These are phyloP conservation scores for Penicillium cataractarum DNA, from an alignment of 495 filamentous ascomycete genomes.

Conservation along the genomic window DNA sequence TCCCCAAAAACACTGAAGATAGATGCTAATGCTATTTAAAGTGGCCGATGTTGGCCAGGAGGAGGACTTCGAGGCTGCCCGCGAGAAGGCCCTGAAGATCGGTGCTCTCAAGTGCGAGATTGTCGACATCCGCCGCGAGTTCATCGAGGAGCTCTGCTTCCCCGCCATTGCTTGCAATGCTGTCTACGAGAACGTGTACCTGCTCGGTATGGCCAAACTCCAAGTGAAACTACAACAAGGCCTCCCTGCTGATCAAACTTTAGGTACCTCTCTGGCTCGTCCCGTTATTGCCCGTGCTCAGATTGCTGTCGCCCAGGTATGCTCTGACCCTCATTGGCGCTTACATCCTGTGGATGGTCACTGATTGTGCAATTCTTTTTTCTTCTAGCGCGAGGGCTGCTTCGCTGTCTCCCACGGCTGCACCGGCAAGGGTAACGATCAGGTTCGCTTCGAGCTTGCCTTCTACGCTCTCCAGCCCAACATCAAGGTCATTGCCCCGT, in stretches of 20 bases:
- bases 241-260: constrained; percentile 26
- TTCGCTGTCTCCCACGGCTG: constrained; percentile 75
- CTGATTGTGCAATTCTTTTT: constrained; percentile 2
- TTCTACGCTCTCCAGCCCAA: constrained; percentile 74
- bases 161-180: constrained; percentile 83
- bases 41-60: constrained; percentile 69
- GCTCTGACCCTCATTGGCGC: constrained; percentile 25
- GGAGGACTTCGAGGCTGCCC: constrained; percentile 68
- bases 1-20: not conserved
- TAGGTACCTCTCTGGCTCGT: constrained; percentile 79
- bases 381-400: constrained; percentile 42
- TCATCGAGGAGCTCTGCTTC: constrained; percentile 86
- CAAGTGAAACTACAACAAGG: not conserved
- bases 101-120: constrained; percentile 50
- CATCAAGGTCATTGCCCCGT: constrained; percentile 88
- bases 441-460: constrained; percentile 83
- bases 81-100: constrained; percentile 60
- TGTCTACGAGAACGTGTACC: constrained; percentile 82
- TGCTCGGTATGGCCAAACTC: constrained; percentile 56
- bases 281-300: constrained; percentile 87
- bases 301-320: constrained; percentile 64
- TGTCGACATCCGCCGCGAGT: constrained; percentile 66
- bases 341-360: not conserved
- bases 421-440: constrained; percentile 87
- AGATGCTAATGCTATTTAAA: constrained; percentile 36